Conservation (phyloP, 2,329 filamentous ascomycete genomes). For the Seiridium unicorne region DNA sequence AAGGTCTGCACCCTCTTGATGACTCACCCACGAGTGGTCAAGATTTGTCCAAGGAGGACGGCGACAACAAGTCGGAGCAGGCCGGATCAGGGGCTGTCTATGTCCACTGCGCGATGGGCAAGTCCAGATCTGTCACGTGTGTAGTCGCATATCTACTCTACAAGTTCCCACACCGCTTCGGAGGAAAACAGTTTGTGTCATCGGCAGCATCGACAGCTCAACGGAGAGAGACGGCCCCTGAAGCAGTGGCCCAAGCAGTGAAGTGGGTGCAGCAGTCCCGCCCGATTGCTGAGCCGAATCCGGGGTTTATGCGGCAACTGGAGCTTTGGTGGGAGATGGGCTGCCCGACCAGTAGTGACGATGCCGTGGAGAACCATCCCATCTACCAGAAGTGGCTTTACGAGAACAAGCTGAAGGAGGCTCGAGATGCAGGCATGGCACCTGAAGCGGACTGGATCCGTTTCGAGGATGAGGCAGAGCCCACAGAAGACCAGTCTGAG, state of each 20-base stretch:
- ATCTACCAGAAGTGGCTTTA: slow-evolving; percentile 74
- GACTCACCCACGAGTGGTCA: slow-evolving; percentile 49
- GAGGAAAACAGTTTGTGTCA: slow-evolving; percentile 39
- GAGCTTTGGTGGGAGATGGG: slow-evolving; percentile 85
- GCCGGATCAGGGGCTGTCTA: slow-evolving; percentile 42
- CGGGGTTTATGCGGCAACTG: slow-evolving; percentile 87
- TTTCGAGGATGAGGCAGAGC: slow-evolving; percentile 71
- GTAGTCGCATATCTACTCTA: slow-evolving; percentile 83
- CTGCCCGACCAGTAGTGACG: slow-evolving; percentile 61
- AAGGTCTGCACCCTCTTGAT: slow-evolving; percentile 51
- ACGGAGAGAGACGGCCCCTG: slow-evolving; percentile 37
- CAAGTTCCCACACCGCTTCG: slow-evolving; percentile 56
- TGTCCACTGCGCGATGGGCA: slow-evolving; percentile 86
- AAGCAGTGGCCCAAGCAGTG: slow-evolving; percentile 62
- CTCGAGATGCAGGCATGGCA: slow-evolving; percentile 71
- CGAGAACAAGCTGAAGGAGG: slow-evolving; percentile 52
- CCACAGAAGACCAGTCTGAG: slow-evolving; percentile 33
- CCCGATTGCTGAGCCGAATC: slow-evolving; percentile 82
- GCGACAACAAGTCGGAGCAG: slow-evolving; percentile 11
- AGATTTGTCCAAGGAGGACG: slow-evolving; percentile 49
- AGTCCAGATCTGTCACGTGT: slow-evolving; percentile 85
- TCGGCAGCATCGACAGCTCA: slow-evolving; percentile 35
- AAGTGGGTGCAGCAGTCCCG: slow-evolving; percentile 67
- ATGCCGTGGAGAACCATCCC: slow-evolving; percentile 61
- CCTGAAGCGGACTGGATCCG: slow-evolving; percentile 73